Base-by-base conservation (phyloP, 495 filamentous ascomycete genomes). In the Penicillium salamii region DNA sequence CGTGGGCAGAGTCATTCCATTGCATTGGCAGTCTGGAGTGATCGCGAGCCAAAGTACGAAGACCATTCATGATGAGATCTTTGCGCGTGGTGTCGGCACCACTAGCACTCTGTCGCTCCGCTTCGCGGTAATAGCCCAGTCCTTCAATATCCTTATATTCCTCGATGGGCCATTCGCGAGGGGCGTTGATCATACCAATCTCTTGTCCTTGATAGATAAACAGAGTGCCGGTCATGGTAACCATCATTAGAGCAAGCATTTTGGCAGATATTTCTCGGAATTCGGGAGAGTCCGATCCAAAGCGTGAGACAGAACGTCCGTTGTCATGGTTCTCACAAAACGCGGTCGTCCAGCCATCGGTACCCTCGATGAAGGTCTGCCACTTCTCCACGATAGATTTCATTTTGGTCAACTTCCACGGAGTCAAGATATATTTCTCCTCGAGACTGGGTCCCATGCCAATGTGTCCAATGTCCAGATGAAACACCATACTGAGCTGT, bases 181-280 rank as follows among this genome's bases (percentile, higher is more conserved):
- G 83, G 14, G 80, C 74, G 49, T 88, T 87, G 41, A 74, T 70
- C 81, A 87, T 86, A 5, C 84, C 85, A 32, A 88, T 72, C 46
- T 89, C 85, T 55, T 89, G 81, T 1, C 85, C 85, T 48, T 88
- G 83, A 53, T 84, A 87, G 15, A 87, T 45, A 59, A 82, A 88
- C n/a, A 85, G 57, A 0, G 84, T 87, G 1, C 85, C 85, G 0
- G 75, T 77, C 46, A 85, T 53, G 4, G 76, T 65, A 21, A 67
- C 58, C 55, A 78, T 63, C 68, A 82, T 70, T 24, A 84, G 57
- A 0, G 78, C 75, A 7, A 87, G 64, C 58, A 83, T 70, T 56
- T 87, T 88, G 1, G 78, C 79, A 8, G 67, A 66, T 0, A 57
- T 28, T 17, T 63, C 63, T 19, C 80, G 70, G 15, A 54, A 55